Base-by-base conservation (phyloP, 768 basidiomycete species). In the Melanogaster broomeanus region DNA sequence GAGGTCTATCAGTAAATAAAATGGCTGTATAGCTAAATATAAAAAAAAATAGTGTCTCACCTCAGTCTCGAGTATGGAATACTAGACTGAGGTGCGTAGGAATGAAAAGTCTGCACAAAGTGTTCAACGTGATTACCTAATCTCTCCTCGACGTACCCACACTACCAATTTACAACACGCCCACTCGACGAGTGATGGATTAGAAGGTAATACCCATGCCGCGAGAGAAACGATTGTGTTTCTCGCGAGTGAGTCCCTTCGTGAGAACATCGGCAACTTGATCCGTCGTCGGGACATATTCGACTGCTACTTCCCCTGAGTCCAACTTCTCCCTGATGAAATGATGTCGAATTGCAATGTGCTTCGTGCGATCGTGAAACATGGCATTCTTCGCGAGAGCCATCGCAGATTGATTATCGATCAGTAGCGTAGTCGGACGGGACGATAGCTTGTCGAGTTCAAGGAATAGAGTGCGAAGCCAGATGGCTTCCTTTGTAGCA, bases 181-280 rank as follows among this genome's bases (percentile, higher is more conserved):
- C 42, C 38, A 24, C 42, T 38, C 21, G 21, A 25, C 21, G 31
- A 25, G 44, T 24, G 21, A 33, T 45, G 31, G 18, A 18, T 39
- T 45, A 45, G n/a, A 52, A 27, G 9, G 16, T 12, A 25, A 50
- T 13, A 22, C 49, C 28, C 49, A 50, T 44, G 10, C 42, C 49
- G 33, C 31, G 21, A 44, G 27, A 30, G 11, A 30, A 30, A 4
- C 8, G 8, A 27, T 4, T 27, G 25, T 27, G 49, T 31, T 50
- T 50, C 41, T 50, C 41, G 3, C 9, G 22, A n/a, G 31, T 19
- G 33, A 49, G 33, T 27, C 34, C 25, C 31, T 71, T 71, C 9
- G 65, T 71, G 22, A 71, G 49, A 13, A 62, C 37, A 51, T 71
- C 69, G 4, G 70, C 70, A 6, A 55, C 13, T 47, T 57, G 62